These are phyloP conservation scores for Phytophthora melonis DNA, from an alignment of 352 stramenopile species.

Conservation along the genomic window DNA sequence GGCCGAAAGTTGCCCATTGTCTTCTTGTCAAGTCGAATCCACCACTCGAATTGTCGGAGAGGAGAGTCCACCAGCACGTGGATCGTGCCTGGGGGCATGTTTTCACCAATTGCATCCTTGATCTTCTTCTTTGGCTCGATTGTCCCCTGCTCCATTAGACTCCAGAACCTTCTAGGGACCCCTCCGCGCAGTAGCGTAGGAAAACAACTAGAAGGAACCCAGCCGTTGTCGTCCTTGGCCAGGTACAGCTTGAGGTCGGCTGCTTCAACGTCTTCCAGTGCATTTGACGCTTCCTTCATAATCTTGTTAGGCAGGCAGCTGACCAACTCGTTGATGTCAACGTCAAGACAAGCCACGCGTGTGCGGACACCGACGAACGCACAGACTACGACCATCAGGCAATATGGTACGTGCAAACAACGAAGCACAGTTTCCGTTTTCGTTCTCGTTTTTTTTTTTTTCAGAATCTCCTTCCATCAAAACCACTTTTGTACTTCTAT, in stretches of 20 bases:
- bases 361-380: not conserved
- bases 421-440: too few species aligned
- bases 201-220: not conserved
- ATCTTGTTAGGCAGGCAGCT: not conserved
- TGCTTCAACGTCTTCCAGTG: not conserved
- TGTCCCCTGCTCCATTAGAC: not conserved
- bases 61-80: not conserved
- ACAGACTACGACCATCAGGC: too few species aligned
- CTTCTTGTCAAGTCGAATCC: too few species aligned
- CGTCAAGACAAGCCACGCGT: not conserved
- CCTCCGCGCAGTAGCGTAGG: not conserved
- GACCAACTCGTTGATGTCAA: not conserved
- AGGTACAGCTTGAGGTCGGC: not conserved
- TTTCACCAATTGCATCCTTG: not conserved
- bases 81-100: not conserved
- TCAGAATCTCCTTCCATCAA: too few species aligned
- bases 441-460: too few species aligned
- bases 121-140: not conserved
- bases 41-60: not conserved
- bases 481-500: too few species aligned
- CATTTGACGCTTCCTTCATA: not conserved
- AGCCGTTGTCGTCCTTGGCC: not conserved
- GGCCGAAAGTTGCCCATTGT: too few species aligned
- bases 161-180: not conserved
- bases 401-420: too few species aligned